A percentile compares a stretch with the other conserved stretches of the same genome.
Conservation (phyloP, 2,329 filamentous ascomycete species). For the Xylariaceae sp. region DNA sequence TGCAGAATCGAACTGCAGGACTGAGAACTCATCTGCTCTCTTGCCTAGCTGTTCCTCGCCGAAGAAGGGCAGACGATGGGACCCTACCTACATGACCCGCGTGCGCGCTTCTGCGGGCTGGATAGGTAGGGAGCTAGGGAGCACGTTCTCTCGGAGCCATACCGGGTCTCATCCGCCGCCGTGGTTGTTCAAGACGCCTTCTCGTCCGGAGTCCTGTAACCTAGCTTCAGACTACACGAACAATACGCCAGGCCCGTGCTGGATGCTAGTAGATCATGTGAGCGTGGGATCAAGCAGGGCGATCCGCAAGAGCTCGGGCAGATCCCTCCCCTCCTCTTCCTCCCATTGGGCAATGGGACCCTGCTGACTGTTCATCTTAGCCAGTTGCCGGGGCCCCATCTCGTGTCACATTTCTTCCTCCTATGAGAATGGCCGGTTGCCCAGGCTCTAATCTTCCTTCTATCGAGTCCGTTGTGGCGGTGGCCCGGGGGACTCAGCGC, state of each 20-base stretch:
- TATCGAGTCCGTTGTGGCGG: not conserved
- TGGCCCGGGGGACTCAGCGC: not conserved
- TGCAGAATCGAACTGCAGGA: too few species aligned
- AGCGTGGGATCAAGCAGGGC: too few species aligned
- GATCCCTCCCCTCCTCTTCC: too few species aligned
- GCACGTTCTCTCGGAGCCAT: too few species aligned
- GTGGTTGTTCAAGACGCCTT: too few species aligned
- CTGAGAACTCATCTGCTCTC: too few species aligned
- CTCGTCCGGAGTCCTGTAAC: not conserved
- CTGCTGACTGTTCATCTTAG: not conserved
- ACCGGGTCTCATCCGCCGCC: too few species aligned
- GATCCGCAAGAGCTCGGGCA: too few species aligned
- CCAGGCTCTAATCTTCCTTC: not conserved
- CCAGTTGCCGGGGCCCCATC: not conserved
- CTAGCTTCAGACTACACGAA: not conserved
- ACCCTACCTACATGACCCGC: not conserved
- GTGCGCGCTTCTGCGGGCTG: not conserved
- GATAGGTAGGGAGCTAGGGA: too few species aligned
- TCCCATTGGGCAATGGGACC: not conserved
- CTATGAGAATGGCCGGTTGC: too few species aligned
- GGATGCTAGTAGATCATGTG: not conserved
- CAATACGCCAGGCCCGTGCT: not conserved
- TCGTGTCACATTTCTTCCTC: not conserved
- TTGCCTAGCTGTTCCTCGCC: not conserved
- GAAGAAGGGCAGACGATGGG: not conserved